Conservation (phyloP, 192 early-diverging fungal genomes). For the Podila epigama region DNA sequence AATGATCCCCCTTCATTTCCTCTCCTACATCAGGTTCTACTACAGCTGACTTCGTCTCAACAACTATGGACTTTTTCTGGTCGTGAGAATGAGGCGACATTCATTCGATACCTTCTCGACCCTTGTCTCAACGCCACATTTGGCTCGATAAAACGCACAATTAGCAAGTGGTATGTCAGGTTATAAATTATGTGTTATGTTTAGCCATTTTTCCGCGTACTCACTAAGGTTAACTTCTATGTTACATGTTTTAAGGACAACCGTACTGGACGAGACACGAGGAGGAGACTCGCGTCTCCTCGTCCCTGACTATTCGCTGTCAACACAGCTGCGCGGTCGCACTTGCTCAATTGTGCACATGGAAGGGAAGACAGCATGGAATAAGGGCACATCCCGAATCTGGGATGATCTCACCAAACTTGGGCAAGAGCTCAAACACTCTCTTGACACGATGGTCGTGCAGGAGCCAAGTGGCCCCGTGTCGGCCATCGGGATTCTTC, state of each 20-base stretch:
- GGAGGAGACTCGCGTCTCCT: constrained; percentile 22
- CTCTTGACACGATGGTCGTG: constrained; percentile 10
- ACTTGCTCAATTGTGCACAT: constrained; percentile 23
- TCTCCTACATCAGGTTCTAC: constrained; percentile 29
- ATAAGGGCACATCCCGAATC: constrained; percentile 16
- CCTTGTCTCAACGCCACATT: constrained; percentile 27
- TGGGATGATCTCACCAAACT: constrained; percentile 32
- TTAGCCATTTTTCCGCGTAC: constrained; percentile 23
- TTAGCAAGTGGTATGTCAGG: constrained; percentile 29
- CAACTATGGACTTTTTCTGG: constrained; percentile 25
- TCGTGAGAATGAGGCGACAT: constrained; percentile 21
- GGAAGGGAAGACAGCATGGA: constrained; percentile 20
- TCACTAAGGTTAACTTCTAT: constrained; percentile 15
- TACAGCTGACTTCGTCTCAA: constrained; percentile 27
- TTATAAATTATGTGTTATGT: constrained; percentile 14
- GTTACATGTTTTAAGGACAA: constrained; percentile 22
- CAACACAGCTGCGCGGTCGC: constrained; percentile 20
- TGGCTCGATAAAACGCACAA: constrained; percentile 21
- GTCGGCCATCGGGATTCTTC: constrained; percentile 17
- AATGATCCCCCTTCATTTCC: constrained; percentile 21
- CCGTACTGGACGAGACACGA: constrained; percentile 27
- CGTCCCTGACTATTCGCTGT: constrained; percentile 25
- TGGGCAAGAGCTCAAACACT: constrained; percentile 15
- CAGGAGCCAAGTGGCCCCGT: constrained; percentile 17
- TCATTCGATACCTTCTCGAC: constrained; percentile 24